phyloP scores from a whole-genome alignment of 164 flowering plant genomes.

The Buxus sempervirens region DNA sequence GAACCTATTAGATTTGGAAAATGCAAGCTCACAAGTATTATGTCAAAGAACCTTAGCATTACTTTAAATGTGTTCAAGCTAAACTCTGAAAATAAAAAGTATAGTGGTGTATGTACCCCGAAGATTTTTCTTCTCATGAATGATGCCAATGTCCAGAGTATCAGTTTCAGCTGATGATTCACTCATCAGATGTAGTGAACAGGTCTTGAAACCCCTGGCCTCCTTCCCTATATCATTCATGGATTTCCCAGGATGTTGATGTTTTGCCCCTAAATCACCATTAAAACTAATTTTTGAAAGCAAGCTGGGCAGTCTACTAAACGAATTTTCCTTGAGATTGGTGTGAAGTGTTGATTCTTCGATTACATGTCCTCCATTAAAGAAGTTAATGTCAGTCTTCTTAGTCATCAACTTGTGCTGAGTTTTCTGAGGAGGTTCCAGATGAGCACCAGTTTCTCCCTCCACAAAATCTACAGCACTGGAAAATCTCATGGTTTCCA shows the following conservation, averaged over 20 bases:
- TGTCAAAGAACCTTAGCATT: conserved; percentile 12
- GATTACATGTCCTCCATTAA: conserved; percentile 27
- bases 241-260: conserved; percentile 31
- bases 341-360: conserved; percentile 27
- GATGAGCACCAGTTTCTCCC: no score
- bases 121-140: conserved; percentile 25
- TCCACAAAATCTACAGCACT: no score
- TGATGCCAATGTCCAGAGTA: conserved; percentile 42
- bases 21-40: neutral
- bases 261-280: conserved; percentile 29
- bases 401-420: no score
- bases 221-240: neutral
- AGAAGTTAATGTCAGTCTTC: conserved; percentile 32
- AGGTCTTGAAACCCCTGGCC: conserved; percentile 9
- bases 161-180: conserved; percentile 72
- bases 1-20: neutral
- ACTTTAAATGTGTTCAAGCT: neutral
- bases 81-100: neutral
- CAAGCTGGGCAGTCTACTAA: conserved; percentile 21
- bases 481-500: conserved; percentile 34
- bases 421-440: no score
- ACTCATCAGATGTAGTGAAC: conserved; percentile 21
- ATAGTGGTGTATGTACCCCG: conserved; percentile 38
- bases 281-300: conserved; percentile 24
- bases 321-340: conserved; percentile 29